phyloP scores from a whole-genome alignment of 345 rosid genomes.

The Adansonia digitata region DNA sequence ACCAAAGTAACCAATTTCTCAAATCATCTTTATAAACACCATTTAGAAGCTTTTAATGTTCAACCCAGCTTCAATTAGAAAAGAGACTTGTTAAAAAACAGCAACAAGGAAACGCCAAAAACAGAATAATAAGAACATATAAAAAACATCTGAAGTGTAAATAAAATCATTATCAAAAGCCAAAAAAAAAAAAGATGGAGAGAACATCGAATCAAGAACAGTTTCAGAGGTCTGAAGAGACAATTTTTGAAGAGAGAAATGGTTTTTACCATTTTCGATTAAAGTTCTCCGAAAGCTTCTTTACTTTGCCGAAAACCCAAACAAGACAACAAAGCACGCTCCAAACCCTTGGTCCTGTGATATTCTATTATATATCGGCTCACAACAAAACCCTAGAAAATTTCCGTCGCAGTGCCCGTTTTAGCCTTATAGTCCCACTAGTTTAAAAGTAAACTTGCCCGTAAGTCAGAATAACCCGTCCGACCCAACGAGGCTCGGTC shows the following conservation, averaged over 20 bases:
- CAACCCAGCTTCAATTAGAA: not conserved
- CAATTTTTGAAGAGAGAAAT: not conserved
- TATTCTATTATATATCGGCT: not conserved
- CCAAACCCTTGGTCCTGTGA: not conserved
- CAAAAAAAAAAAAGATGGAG: not conserved
- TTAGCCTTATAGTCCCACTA: too few relatives aligned
- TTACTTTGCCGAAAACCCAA: not conserved
- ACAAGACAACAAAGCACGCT: not conserved
- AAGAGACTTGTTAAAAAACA: not conserved
- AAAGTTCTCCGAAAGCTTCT: too few relatives aligned
- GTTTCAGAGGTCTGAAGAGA: not conserved
- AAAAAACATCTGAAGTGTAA: not conserved
- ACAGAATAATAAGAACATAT: not conserved
- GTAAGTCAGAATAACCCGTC: too few relatives aligned
- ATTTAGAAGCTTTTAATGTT: not conserved
- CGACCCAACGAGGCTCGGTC: too few relatives aligned
- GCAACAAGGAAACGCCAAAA: not conserved
- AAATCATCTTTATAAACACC: not conserved
- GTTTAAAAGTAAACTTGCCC: too few relatives aligned
- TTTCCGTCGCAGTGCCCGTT: too few relatives aligned
- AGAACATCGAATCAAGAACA: not conserved
- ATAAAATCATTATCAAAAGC: too few relatives aligned
- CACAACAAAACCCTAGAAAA: not conserved
- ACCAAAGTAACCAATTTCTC: not conserved
- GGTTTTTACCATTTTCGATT: slow-evolving; percentile 1